These are phyloP conservation scores for Penicillium daleae DNA, from an alignment of 495 filamentous ascomycete species.

Conservation along the genomic window DNA sequence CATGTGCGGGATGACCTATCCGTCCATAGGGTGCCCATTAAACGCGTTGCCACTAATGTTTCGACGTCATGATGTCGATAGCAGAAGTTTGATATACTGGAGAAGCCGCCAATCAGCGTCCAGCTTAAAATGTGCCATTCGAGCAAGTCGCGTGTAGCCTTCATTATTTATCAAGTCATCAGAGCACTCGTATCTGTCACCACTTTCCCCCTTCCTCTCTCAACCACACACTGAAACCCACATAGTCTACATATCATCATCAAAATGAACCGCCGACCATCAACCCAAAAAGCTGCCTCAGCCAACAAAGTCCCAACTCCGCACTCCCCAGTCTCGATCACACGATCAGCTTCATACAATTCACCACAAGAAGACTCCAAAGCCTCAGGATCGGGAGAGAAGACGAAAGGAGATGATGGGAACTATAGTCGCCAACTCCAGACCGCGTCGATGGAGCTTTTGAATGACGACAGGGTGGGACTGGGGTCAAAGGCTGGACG, in stretches of 20 bases:
- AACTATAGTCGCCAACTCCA: conserved; percentile 10
- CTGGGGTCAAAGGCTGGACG: conserved; percentile 16
- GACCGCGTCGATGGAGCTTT: conserved; percentile 10
- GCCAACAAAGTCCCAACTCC: conserved; percentile 12
- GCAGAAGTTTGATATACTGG: not conserved
- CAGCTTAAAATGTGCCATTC: not conserved
- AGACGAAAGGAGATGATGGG: not conserved
- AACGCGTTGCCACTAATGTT: not conserved
- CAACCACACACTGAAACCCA: not conserved
- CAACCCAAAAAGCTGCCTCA: conserved; percentile 12
- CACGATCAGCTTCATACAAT: conserved; percentile 8
- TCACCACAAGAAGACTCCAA: not conserved
- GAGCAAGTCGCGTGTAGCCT: not conserved
- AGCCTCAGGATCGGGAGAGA: not conserved
- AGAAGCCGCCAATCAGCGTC: conserved; percentile 1
- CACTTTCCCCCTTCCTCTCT: too few species aligned
- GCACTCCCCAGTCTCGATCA: not conserved
- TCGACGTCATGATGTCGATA: not conserved
- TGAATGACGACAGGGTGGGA: conserved; percentile 19
- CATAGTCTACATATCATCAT: too few species aligned
- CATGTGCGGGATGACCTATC: not conserved
- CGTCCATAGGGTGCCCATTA: not conserved
- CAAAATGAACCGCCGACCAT: not conserved
- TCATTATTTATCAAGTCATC: not conserved
- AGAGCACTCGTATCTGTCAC: too few species aligned